Conservation (phyloP, 306 rosid species). For the Malus asiatica region DNA sequence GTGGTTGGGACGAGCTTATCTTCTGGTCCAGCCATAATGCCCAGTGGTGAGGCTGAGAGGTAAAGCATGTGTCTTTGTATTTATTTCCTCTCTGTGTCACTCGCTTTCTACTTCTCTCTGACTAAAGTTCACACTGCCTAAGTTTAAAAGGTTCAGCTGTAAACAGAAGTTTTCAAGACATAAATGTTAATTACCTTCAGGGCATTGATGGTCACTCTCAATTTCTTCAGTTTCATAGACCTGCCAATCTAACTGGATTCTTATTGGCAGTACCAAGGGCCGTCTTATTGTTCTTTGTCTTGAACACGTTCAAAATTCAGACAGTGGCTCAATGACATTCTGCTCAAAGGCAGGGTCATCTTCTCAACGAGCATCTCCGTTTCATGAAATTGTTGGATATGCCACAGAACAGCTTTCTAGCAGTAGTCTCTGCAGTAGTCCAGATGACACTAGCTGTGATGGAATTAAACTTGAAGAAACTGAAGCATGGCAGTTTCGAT, state of each 20-base stretch:
- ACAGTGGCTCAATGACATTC: constrained; percentile 80
- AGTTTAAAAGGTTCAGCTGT: not conserved
- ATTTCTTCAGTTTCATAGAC: constrained; percentile 1
- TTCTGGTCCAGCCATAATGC: constrained; percentile 73
- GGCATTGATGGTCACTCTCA: not conserved
- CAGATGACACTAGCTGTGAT: constrained; percentile 82
- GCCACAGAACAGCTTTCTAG: constrained; percentile 74
- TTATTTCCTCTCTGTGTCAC: not conserved
- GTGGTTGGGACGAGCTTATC: constrained; percentile 80
- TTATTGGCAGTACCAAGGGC: constrained; percentile 67
- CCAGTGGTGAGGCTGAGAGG: constrained; percentile 91
- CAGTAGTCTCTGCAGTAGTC: constrained; percentile 81
- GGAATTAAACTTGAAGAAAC: constrained; percentile 80
- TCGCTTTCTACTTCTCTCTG: not conserved
- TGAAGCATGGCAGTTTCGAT: constrained; percentile 87
- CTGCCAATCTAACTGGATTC: constrained; percentile 27
- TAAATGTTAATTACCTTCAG: not conserved
- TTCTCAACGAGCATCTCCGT: constrained; percentile 71
- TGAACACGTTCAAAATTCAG: constrained; percentile 85
- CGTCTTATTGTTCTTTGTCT: constrained; percentile 83
- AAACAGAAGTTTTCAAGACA: not conserved
- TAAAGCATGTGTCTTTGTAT: constrained; percentile 21
- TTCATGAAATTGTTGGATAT: constrained; percentile 65
- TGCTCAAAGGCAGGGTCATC: constrained; percentile 69
- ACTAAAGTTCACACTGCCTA: not conserved